A percentile compares a stretch with the other conserved stretches of the same genome.
These are phyloP conservation scores for Aspergillus olivimuriae DNA, from an alignment of 495 filamentous ascomycete species.

Conservation along the genomic window DNA sequence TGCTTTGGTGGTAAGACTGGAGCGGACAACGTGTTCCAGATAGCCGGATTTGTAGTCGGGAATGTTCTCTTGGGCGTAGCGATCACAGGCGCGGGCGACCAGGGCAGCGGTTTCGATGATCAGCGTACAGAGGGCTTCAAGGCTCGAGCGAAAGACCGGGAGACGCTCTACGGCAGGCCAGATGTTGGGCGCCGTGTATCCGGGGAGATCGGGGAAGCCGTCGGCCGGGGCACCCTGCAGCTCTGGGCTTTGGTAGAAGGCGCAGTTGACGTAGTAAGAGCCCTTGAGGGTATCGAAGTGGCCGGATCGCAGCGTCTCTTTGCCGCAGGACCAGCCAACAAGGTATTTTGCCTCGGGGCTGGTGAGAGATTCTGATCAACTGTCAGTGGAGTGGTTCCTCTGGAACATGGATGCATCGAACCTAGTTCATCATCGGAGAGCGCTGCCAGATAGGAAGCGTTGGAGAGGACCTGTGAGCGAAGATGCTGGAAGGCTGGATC, in stretches of 20 bases:
- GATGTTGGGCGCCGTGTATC: constrained; percentile 70
- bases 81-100: constrained; percentile 83
- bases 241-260: constrained; percentile 70
- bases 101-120: constrained; percentile 86
- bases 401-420: no score
- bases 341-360: constrained; percentile 49
- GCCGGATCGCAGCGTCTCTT: constrained; percentile 87
- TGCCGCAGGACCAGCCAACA: constrained; percentile 75
- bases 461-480: constrained; percentile 69
- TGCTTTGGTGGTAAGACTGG: constrained; percentile 84
- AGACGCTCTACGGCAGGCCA: constrained; percentile 68
- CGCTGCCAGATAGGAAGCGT: constrained; percentile 83
- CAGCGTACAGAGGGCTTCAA: constrained; percentile 71
- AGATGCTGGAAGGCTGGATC: constrained; percentile 61
- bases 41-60: constrained; percentile 67
- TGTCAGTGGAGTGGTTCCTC: constrained; percentile 4
- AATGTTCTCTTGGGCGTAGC: constrained; percentile 73
- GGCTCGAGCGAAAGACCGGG: constrained; percentile 62
- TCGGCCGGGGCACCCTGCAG: constrained; percentile 55
- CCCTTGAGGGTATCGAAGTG: constrained; percentile 90
- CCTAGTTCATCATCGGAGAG: constrained; percentile 67
- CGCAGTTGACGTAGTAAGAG: constrained; percentile 94
- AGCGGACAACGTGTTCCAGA: constrained; percentile 78
- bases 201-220: constrained; percentile 53
- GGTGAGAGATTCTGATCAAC: constrained; percentile 35